Conservation (phyloP, 192 early-diverging fungal genomes). For the Coemansia sp. region DNA sequence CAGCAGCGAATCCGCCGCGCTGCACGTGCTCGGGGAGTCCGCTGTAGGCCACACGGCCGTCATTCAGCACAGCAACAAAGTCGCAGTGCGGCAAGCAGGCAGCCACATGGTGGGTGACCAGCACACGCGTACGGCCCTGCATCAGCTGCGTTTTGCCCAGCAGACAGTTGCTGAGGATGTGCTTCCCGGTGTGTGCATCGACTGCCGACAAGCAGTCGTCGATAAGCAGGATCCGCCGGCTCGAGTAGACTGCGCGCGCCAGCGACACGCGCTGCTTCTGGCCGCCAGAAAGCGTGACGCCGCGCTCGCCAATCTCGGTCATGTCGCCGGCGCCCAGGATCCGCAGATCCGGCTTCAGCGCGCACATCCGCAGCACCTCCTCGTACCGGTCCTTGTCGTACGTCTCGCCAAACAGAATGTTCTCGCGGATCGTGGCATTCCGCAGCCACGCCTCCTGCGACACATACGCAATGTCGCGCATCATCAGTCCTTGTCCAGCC, state of each 20-base stretch:
- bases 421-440: conserved; percentile 75
- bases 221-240: conserved; percentile 65
- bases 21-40: conserved; percentile 58
- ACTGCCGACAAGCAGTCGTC: conserved; percentile 95
- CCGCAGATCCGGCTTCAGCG: conserved; percentile 81
- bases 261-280: conserved; percentile 87
- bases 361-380: conserved; percentile 80
- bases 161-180: conserved; percentile 78
- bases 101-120: conserved; percentile 88
- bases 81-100: conserved; percentile 60
- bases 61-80: conserved; percentile 63
- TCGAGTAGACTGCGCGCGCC: conserved; percentile 82
- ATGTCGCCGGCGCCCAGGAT: conserved; percentile 82
- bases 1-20: conserved; percentile 10
- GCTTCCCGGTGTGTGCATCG: conserved; percentile 90
- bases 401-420: conserved; percentile 82
- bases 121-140: conserved; percentile 74
- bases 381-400: conserved; percentile 77
- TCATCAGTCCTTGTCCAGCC: conserved; percentile 38
- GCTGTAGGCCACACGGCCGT: conserved; percentile 59
- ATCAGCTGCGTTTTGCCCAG: conserved; percentile 66
- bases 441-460: conserved; percentile 79
- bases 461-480: conserved; percentile 80
- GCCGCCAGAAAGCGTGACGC: conserved; percentile 80
- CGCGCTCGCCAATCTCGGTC: conserved; percentile 94